phyloP scores from a whole-genome alignment of 2,329 filamentous ascomycete species.

The Talaromyces sp. region DNA sequence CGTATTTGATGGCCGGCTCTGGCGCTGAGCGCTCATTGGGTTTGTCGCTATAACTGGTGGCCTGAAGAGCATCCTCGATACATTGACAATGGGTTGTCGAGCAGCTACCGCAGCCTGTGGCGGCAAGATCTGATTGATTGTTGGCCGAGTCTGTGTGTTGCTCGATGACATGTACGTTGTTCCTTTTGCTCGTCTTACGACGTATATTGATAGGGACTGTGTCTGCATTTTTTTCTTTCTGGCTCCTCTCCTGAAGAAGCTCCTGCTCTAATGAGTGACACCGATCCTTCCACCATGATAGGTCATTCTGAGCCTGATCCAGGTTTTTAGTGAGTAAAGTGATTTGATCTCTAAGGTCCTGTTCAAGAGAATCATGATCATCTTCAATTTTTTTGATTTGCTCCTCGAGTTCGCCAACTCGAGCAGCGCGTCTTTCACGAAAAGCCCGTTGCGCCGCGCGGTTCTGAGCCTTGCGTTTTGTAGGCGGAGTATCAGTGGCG shows the following conservation, averaged over 20 bases:
- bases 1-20: slow-evolving; percentile 46
- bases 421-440: slow-evolving; percentile 78
- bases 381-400: slow-evolving; percentile 49
- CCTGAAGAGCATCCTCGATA: slow-evolving; percentile 54
- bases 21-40: slow-evolving; percentile 50
- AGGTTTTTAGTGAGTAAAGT: slow-evolving; percentile 61
- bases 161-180: background rate
- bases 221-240: slow-evolving; percentile 28
- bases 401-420: slow-evolving; percentile 66
- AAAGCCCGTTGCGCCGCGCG: slow-evolving; percentile 88
- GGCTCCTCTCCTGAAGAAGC: slow-evolving; percentile 46
- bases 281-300: slow-evolving; percentile 48
- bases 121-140: slow-evolving; percentile 30
- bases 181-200: slow-evolving; percentile 18
- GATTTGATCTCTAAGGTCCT: slow-evolving; percentile 56
- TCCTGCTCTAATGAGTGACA: slow-evolving; percentile 63
- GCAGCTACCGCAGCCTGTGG: slow-evolving; percentile 63
- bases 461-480: slow-evolving; percentile 93
- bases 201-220: slow-evolving; percentile 17
- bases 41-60: slow-evolving; percentile 32
- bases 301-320: slow-evolving; percentile 58
- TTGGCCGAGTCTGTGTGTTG: slow-evolving; percentile 3
- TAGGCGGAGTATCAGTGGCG: slow-evolving; percentile 85
- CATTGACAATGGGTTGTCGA: slow-evolving; percentile 62
- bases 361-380: slow-evolving; percentile 42